Conservation (phyloP, 768 basidiomycete species). For the Terana coerulea region DNA sequence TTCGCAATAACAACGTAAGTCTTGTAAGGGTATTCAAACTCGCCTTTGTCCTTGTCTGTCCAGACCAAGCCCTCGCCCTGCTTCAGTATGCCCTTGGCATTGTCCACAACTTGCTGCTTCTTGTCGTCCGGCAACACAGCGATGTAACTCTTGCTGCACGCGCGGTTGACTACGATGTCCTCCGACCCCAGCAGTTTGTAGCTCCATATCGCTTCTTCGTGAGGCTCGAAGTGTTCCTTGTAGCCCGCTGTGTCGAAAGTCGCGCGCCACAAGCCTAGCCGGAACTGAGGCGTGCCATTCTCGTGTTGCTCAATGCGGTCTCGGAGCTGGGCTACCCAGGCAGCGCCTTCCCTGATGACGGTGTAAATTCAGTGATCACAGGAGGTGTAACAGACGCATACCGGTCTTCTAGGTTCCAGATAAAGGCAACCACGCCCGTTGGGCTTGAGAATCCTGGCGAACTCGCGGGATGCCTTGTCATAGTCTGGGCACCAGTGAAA, state of each 20-base stretch:
- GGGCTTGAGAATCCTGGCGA: slow-evolving; percentile 77
- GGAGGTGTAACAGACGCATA: slow-evolving; percentile 22
- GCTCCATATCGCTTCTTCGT: slow-evolving; percentile 51
- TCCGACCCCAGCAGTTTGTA: slow-evolving; percentile 51
- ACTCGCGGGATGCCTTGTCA: slow-evolving; percentile 66
- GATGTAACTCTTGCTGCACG: slow-evolving; percentile 84
- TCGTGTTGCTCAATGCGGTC: slow-evolving; percentile 69
- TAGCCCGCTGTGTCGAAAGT: slow-evolving; percentile 66
- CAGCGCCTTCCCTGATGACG: slow-evolving; percentile 44
- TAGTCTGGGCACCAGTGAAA: slow-evolving; percentile 93
- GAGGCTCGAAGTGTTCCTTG: slow-evolving; percentile 51
- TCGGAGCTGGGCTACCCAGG: slow-evolving; percentile 75
- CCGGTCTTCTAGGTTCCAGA: slow-evolving; percentile 94
- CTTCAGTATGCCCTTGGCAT: slow-evolving; percentile 53
- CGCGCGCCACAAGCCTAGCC: slow-evolving; percentile 68
- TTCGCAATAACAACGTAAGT: slow-evolving; percentile 52
- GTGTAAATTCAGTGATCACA: neutral
- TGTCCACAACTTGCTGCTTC: slow-evolving; percentile 46
- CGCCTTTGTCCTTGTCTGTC: slow-evolving; percentile 69
- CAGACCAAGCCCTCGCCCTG: slow-evolving; percentile 62
- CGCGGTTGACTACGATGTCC: slow-evolving; percentile 59
- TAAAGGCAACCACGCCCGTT: slow-evolving; percentile 63
- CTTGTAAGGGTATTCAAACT: slow-evolving; percentile 81
- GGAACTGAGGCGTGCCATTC: slow-evolving; percentile 76
- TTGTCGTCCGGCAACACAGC: slow-evolving; percentile 56